Evolutionary conservation across 2,329 filamentous ascomycete species (phyloP).

Genomic region (Bipolaris zeicola): DNA sequence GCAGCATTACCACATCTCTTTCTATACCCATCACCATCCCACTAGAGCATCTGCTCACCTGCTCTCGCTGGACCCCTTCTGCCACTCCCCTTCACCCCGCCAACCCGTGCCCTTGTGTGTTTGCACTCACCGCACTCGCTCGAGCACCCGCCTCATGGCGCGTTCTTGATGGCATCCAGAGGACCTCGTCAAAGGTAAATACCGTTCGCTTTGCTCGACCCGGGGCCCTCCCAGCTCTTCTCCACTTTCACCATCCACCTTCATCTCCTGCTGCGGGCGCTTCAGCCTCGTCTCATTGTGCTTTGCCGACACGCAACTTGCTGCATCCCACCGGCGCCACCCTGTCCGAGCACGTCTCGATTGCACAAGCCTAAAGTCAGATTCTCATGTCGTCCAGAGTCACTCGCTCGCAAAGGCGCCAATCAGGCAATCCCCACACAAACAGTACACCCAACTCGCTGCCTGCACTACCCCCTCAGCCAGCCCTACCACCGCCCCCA

Average conservation of each 20-base stretch:
- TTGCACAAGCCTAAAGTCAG: constrained; percentile 36
- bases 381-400: constrained; percentile 95
- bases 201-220: constrained; percentile 26
- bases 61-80: constrained; percentile 13
- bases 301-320: constrained; percentile 29
- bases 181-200: constrained; percentile 33
- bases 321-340: constrained; percentile 35
- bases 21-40: constrained; percentile 10
- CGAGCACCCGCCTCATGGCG: constrained; percentile 49
- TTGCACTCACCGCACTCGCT: constrained; percentile 43
- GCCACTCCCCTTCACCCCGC: constrained; percentile 4
- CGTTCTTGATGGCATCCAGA: constrained; percentile 38
- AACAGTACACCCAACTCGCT: constrained; percentile 50
- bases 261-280: constrained; percentile 17
- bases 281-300: constrained; percentile 24
- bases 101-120: constrained; percentile 18
- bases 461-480: constrained; percentile 47
- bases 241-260: constrained; percentile 4
- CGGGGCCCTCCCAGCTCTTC: constrained; percentile 16
- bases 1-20: constrained; percentile 21
- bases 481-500: constrained; percentile 52
- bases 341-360: constrained; percentile 39
- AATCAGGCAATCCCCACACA: constrained; percentile 63
- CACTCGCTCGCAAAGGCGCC: constrained; percentile 92
- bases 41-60: constrained; percentile 15